Conservation (phyloP, 2,329 filamentous ascomycete species). For the Sphaceloma murrayae region DNA sequence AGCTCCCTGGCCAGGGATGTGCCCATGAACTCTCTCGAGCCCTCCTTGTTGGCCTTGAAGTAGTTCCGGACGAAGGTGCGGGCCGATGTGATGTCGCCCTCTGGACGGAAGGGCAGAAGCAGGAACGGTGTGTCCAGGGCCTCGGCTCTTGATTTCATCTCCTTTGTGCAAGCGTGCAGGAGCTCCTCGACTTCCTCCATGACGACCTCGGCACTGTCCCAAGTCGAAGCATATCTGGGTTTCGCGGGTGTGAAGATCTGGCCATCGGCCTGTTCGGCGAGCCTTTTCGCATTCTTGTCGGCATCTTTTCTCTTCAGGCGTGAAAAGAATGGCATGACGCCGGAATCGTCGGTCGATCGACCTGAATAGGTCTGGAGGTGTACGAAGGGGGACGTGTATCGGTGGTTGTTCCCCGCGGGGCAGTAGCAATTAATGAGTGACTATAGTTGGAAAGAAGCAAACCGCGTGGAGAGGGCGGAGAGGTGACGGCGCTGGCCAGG, state of each 20-base stretch:
- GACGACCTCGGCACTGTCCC: constrained; percentile 69
- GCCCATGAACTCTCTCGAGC: constrained; percentile 50
- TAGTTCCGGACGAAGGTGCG: constrained; percentile 89
- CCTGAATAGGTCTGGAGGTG: no score
- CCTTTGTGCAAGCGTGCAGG: constrained; percentile 71
- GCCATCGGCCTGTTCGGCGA: constrained; percentile 42
- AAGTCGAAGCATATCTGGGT: constrained; percentile 76
- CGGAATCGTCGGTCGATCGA: not conserved
- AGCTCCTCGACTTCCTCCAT: constrained; percentile 88
- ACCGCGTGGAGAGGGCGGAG: not conserved
- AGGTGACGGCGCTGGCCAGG: not conserved
- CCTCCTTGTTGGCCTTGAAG: constrained; percentile 61
- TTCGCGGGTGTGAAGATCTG: constrained; percentile 51
- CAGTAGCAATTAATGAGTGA: constrained; percentile 12
- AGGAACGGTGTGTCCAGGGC: constrained; percentile 86
- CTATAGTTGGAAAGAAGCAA: constrained; percentile 12
- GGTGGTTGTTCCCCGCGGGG: not conserved
- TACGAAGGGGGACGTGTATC: not conserved
- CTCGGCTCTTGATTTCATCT: constrained; percentile 76
- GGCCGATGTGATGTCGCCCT: constrained; percentile 82
- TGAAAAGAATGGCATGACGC: constrained; percentile 49
- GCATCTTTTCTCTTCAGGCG: constrained; percentile 64
- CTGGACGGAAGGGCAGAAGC: constrained; percentile 85
- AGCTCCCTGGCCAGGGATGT: constrained; percentile 72
- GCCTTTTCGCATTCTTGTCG: constrained; percentile 48